Percentiles rank a stretch among this genome's conserved stretches.
Evolutionary conservation across 371 early-diverging fungal genomes (phyloP).

Genomic region (Saksenaea vasiformis): DNA sequence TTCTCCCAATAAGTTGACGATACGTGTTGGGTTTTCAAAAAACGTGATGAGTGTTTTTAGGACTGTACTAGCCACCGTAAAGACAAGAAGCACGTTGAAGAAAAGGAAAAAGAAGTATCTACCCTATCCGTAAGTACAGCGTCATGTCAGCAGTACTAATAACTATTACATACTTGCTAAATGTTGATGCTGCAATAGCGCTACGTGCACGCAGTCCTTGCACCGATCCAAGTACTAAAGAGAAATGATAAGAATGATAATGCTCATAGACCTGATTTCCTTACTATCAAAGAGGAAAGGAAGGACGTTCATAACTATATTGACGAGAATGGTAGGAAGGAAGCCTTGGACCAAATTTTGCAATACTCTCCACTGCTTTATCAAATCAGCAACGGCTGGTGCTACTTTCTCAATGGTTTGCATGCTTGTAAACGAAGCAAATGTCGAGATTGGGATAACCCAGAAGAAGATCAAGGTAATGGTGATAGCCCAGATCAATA

Average conservation of each 20-base stretch:
- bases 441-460: conserved; percentile 46
- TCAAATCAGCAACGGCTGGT: conserved; percentile 15
- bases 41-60: conserved; percentile 61
- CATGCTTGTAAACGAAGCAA: conserved; percentile 53
- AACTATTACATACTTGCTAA: conserved; percentile 40
- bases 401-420: conserved; percentile 30
- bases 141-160: neutral
- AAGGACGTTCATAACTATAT: conserved; percentile 55
- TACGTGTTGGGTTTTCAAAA: conserved; percentile 52
- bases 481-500: conserved; percentile 45
- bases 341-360: conserved; percentile 49
- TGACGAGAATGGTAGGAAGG: conserved; percentile 55
- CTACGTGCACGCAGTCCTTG: conserved; percentile 49
- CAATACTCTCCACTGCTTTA: conserved; percentile 27
- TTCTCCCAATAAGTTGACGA: conserved; percentile 64
- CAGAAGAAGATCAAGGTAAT: conserved; percentile 42
- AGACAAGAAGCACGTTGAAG: conserved; percentile 87
- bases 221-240: conserved; percentile 23
- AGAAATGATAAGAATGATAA: neutral
- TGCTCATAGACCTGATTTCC: neutral
- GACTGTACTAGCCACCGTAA: conserved; percentile 76
- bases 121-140: neutral
- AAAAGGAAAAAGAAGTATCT: conserved; percentile 87
- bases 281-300: conserved; percentile 62
- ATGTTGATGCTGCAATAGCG: conserved; percentile 44